Evolutionary conservation across 768 basidiomycete genomes (phyloP).

Genomic region (Favolaschia claudopus): DNA sequence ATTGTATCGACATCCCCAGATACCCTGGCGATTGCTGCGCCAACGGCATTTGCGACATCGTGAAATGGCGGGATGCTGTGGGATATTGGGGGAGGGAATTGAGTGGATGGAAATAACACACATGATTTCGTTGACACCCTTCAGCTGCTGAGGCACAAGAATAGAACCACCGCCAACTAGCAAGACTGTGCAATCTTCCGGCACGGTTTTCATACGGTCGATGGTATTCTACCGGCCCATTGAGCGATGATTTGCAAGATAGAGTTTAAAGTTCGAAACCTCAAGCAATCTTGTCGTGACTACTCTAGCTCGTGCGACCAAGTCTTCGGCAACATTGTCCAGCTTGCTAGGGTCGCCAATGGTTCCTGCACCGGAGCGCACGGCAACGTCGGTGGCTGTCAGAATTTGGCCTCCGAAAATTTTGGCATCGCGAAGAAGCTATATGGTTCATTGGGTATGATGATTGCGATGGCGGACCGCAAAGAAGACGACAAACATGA

Average conservation of each 20-base stretch:
- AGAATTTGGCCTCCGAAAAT: constrained; percentile 64
- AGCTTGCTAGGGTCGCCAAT: constrained; percentile 32
- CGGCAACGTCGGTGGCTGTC: constrained; percentile 69
- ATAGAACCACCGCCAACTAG: constrained; percentile 75
- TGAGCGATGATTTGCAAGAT: background rate
- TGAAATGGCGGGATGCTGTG: constrained; percentile 39
- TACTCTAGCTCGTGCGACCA: constrained; percentile 21
- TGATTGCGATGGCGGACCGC: constrained; percentile 30
- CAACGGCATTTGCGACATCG: constrained; percentile 69
- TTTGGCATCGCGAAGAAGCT: constrained; percentile 51
- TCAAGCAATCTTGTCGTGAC: constrained; percentile 35
- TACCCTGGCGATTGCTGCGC: constrained; percentile 55
- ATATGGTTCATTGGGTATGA: background rate
- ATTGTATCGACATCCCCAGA: constrained; percentile 56
- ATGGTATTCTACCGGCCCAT: constrained; percentile 53
- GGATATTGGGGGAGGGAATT: background rate
- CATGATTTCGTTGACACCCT: constrained; percentile 55
- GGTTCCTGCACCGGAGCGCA: constrained; percentile 33
- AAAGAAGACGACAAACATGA: constrained; percentile 26
- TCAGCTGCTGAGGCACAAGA: constrained; percentile 57
- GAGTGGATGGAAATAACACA: constrained; percentile 10
- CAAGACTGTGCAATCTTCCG: constrained; percentile 61
- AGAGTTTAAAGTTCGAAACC: constrained; percentile 19
- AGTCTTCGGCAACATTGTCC: constrained; percentile 16
- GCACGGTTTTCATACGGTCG: constrained; percentile 72